Evolutionary conservation across 2,329 filamentous ascomycete species (phyloP).

Genomic region (Alternaria sp.): DNA sequence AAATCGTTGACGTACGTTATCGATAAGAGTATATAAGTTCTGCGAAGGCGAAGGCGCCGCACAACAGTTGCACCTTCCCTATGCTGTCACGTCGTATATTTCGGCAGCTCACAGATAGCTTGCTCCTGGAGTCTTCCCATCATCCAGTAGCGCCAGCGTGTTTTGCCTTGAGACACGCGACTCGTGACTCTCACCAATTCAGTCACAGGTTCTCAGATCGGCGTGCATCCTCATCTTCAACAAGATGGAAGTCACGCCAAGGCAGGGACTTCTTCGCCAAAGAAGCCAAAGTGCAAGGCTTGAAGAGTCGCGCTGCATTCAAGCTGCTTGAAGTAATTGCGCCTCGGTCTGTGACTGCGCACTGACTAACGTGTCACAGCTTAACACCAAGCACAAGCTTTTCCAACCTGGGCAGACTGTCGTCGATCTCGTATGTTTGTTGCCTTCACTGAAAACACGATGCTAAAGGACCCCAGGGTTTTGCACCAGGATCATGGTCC

Average conservation of each 20-base stretch:
- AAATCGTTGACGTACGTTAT: slow-evolving; percentile 2
- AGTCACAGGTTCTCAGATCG: slow-evolving; percentile 11
- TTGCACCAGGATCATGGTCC: slow-evolving; percentile 71
- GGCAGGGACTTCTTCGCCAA: slow-evolving; percentile 72
- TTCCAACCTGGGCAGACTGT: slow-evolving; percentile 84
- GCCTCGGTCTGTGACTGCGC: not conserved
- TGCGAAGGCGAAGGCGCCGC: slow-evolving; percentile 1
- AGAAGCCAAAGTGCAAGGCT: slow-evolving; percentile 76
- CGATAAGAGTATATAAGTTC: slow-evolving; percentile 10
- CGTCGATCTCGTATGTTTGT: slow-evolving; percentile 74
- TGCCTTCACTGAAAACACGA: not conserved
- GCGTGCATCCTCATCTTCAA: slow-evolving; percentile 63
- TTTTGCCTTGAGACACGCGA: slow-evolving; percentile 21
- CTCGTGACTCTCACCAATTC: slow-evolving; percentile 9
- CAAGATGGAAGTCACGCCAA: slow-evolving; percentile 84
- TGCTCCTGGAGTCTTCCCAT: slow-evolving; percentile 29
- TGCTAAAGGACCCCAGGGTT: slow-evolving; percentile 62
- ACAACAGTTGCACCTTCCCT: slow-evolving; percentile 13
- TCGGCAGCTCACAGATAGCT: slow-evolving; percentile 43
- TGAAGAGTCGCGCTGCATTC: slow-evolving; percentile 92
- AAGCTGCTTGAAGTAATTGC: slow-evolving; percentile 79
- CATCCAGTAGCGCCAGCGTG: slow-evolving; percentile 8
- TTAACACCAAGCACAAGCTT: slow-evolving; percentile 80
- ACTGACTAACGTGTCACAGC: slow-evolving; percentile 57
- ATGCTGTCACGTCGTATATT: slow-evolving; percentile 49